Conservation (phyloP, 2,329 filamentous ascomycete genomes). For the Fusarium scirpi region DNA sequence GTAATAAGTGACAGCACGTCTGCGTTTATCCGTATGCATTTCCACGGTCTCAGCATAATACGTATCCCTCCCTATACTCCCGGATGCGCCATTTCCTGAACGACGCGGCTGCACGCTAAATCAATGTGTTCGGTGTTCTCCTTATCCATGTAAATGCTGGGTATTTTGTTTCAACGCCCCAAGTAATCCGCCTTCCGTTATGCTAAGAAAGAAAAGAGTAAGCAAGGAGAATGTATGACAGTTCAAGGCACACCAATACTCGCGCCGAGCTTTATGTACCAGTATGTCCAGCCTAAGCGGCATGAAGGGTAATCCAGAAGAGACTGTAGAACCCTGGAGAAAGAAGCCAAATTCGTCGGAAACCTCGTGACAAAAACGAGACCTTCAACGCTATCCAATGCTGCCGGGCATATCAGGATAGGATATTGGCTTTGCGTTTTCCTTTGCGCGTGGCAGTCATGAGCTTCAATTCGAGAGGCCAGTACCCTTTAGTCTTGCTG, state of each 20-base stretch:
- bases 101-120: constrained; percentile 26
- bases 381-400: background rate
- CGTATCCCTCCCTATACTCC: constrained; percentile 36
- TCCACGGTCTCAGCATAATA: background rate
- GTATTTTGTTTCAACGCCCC: constrained; percentile 42
- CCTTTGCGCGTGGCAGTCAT: constrained; percentile 68
- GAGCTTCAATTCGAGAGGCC: constrained; percentile 71
- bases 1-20: constrained; percentile 10
- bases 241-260: constrained; percentile 5
- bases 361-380: background rate
- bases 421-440: constrained; percentile 52
- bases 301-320: background rate
- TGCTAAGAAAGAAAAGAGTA: constrained; percentile 26
- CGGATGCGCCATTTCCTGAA: constrained; percentile 36
- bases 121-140: constrained; percentile 32
- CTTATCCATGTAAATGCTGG: constrained; percentile 47
- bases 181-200: constrained; percentile 17
- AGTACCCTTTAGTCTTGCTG: constrained; percentile 64
- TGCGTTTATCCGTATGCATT: constrained; percentile 5
- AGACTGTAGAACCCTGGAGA: background rate
- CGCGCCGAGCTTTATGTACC: background rate
- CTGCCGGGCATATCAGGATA: constrained; percentile 41
- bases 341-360: background rate
- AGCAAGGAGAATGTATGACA: background rate
- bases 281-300: constrained; percentile 11